Evolutionary conservation across 441 rosid genomes (phyloP).

Genomic region (Capsella rubella): DNA sequence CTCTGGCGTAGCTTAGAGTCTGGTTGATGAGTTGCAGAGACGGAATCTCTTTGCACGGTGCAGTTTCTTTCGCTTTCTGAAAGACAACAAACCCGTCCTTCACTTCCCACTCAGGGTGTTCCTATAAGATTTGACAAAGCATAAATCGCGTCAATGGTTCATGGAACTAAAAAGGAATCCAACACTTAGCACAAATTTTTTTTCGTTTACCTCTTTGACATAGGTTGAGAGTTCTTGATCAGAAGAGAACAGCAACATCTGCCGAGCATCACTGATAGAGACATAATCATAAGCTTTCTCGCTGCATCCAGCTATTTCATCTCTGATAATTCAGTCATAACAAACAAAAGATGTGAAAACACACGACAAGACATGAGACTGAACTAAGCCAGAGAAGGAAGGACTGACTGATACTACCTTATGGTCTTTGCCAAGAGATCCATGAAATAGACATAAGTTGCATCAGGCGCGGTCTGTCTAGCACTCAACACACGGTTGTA

Average conservation of each 20-base stretch:
- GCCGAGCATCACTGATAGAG: conserved; percentile 69
- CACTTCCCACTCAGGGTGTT: conserved; percentile 88
- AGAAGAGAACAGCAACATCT: conserved; percentile 80
- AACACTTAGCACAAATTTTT: background rate
- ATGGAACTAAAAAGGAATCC: background rate
- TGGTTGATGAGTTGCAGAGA: conserved; percentile 94
- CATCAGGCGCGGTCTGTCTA: conserved; percentile 88
- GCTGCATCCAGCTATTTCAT: conserved; percentile 98
- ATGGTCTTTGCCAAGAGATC: conserved; percentile 98
- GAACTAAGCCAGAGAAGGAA: conserved; percentile 10
- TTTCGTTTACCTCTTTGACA: conserved; percentile 63
- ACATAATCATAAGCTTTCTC: conserved; percentile 97
- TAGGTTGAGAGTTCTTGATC: conserved; percentile 78
- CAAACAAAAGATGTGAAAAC: conserved; percentile 8
- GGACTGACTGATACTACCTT: conserved; percentile 54
- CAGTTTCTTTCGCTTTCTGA: conserved; percentile 89
- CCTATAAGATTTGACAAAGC: conserved; percentile 51
- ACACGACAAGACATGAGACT: background rate
- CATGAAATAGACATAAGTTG: conserved; percentile 89
- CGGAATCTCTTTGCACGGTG: conserved; percentile 91
- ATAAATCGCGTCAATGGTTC: background rate
- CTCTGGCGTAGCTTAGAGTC: conserved; percentile 93
- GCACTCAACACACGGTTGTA: conserved; percentile 94
- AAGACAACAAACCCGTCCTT: conserved; percentile 72
- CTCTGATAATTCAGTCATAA: conserved; percentile 51